These are phyloP conservation scores for Botrytis medusae DNA, from an alignment of 2,329 filamentous ascomycete genomes.

Conservation along the genomic window DNA sequence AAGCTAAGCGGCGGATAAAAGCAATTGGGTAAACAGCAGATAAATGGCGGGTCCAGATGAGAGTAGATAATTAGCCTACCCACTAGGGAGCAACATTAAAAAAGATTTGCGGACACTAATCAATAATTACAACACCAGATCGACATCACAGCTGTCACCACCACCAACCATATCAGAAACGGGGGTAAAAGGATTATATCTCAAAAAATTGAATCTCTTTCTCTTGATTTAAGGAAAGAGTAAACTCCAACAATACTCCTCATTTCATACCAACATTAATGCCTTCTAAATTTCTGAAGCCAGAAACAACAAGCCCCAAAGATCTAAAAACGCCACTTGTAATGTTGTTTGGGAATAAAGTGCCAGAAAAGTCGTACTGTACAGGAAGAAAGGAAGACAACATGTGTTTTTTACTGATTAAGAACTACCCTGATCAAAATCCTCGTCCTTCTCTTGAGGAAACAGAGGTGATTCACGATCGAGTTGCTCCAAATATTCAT, in stretches of 20 bases:
- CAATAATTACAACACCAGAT: slow-evolving; percentile 19
- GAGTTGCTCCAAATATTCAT: slow-evolving; percentile 41
- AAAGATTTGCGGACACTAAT: slow-evolving; percentile 22
- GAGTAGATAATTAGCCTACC: slow-evolving; percentile 10
- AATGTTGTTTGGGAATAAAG: slow-evolving; percentile 21
- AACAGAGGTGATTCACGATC: slow-evolving; percentile 41
- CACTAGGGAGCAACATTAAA: slow-evolving; percentile 25
- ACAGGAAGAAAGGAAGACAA: slow-evolving; percentile 19
- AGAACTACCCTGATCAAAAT: slow-evolving; percentile 60
- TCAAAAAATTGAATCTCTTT: slow-evolving; percentile 22
- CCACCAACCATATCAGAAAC: slow-evolving; percentile 12
- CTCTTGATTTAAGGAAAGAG: slow-evolving; percentile 16
- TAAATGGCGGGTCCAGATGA: slow-evolving; percentile 17
- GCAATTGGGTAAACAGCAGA: slow-evolving; percentile 15
- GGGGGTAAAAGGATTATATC: background rate
- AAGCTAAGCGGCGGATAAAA: slow-evolving; percentile 16
- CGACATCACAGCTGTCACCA: slow-evolving; percentile 20
- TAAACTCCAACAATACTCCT: slow-evolving; percentile 19
- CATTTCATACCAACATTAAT: slow-evolving; percentile 21
- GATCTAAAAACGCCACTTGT: slow-evolving; percentile 24
- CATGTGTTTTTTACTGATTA: slow-evolving; percentile 22
- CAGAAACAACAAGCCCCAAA: slow-evolving; percentile 23
- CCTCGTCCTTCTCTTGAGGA: slow-evolving; percentile 35
- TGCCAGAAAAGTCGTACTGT: slow-evolving; percentile 18
- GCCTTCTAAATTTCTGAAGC: slow-evolving; percentile 20